Percentiles rank a stretch among this genome's conserved stretches.
Conservation (phyloP, 495 filamentous ascomycete species). For the Tuber borchii region DNA sequence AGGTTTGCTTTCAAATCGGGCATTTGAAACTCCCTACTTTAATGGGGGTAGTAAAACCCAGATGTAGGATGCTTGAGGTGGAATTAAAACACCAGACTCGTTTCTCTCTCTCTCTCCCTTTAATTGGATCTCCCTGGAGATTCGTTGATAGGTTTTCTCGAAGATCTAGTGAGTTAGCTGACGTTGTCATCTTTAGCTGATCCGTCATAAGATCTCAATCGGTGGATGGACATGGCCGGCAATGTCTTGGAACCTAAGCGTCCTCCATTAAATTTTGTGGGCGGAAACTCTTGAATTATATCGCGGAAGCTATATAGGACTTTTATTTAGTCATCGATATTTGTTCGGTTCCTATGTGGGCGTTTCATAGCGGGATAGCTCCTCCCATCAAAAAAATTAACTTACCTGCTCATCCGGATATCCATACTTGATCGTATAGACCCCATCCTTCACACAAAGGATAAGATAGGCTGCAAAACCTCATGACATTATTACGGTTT, state of each 20-base stretch:
- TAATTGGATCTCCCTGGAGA: background rate
- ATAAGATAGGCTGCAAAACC: too few species aligned
- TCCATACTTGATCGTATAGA: too few species aligned
- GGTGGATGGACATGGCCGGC: background rate
- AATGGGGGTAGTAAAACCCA: background rate
- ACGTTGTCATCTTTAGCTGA: background rate
- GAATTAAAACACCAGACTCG: background rate
- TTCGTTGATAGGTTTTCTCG: background rate
- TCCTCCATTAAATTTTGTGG: background rate
- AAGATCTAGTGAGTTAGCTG: background rate
- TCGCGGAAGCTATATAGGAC: background rate
- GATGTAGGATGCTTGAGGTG: background rate
- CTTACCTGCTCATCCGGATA: background rate
- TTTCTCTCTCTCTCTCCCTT: background rate
- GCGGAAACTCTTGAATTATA: background rate
- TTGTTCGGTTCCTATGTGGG: background rate
- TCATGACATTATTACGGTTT: too few species aligned
- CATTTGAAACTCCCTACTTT: background rate
- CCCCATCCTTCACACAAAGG: too few species aligned
- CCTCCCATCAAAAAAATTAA: background rate
- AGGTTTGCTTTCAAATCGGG: background rate
- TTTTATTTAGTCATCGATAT: background rate
- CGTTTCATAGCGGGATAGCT: background rate
- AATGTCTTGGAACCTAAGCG: background rate
- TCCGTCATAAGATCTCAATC: background rate